Conservation (phyloP, 352 stramenopile species). For the Phytophthora brassicae region DNA sequence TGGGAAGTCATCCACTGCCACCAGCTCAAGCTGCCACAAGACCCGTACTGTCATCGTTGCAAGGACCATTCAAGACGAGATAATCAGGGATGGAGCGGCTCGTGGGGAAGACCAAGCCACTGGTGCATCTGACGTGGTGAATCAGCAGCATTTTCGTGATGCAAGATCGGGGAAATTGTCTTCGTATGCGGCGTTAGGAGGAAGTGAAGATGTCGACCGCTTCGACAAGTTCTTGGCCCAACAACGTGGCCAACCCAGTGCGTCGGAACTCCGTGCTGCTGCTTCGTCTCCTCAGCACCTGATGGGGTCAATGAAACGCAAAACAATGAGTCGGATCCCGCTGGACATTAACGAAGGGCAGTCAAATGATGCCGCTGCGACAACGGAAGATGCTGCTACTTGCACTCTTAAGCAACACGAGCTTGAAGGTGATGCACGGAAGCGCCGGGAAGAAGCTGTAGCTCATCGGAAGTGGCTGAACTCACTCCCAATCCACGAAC, state of each 20-base stretch:
- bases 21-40: conserved; percentile 21
- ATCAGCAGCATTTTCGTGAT: conserved; percentile 30
- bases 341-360: conserved; percentile 12
- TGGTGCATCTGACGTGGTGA: conserved; percentile 1
- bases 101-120: neutral
- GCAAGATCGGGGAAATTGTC: conserved; percentile 44
- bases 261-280: conserved; percentile 31
- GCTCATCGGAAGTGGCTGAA: conserved; percentile 67
- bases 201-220: conserved; percentile 50
- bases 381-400: conserved; percentile 11
- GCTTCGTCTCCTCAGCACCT: conserved; percentile 25
- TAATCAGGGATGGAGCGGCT: conserved; percentile 1
- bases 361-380: neutral
- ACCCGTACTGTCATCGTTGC: conserved; percentile 64
- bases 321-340: conserved; percentile 34
- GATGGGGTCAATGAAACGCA: conserved; percentile 40
- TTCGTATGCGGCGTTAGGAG: conserved; percentile 66
- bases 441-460: conserved; percentile 47
- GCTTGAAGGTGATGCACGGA: conserved; percentile 38
- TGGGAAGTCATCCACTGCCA: conserved; percentile 38
- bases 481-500: conserved; percentile 71
- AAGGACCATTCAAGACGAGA: conserved; percentile 33
- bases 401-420: conserved; percentile 30
- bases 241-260: conserved; percentile 32
- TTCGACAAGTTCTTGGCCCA: conserved; percentile 64